phyloP scores from a whole-genome alignment of 805 yeast species.

The Saccharomycopsis selenospora region DNA sequence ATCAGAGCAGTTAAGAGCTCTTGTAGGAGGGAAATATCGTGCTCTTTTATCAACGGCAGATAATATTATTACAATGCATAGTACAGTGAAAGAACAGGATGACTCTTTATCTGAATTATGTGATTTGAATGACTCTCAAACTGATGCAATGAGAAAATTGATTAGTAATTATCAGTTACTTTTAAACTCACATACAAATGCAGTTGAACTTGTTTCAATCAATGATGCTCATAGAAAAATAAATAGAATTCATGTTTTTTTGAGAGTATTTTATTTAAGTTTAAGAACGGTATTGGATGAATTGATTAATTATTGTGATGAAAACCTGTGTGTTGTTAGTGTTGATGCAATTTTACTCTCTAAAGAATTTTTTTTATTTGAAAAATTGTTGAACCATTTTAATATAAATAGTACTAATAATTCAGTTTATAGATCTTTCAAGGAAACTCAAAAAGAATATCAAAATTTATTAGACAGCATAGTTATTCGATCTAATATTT shows the following conservation, averaged over 20 bases:
- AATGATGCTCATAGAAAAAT: background rate
- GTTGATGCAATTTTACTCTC: conserved; percentile 3
- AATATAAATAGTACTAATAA: background rate
- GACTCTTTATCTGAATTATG: conserved; percentile 5
- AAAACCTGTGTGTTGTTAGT: background rate
- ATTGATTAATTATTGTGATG: background rate
- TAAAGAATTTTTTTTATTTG: conserved; percentile 14
- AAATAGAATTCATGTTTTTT: background rate
- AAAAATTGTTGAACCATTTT: background rate
- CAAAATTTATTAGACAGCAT: conserved; percentile 1
- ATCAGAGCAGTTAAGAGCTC: conserved; percentile 7
- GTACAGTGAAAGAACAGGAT: conserved; percentile 16
- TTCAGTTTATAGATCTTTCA: background rate
- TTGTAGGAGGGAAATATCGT: conserved; percentile 15
- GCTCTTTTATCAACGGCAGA: conserved; percentile 19
- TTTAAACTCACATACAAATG: background rate
- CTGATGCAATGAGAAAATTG: background rate
- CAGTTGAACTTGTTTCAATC: background rate
- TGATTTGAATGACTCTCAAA: conserved; percentile 10
- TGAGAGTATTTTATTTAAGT: background rate
- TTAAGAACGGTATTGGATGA: conserved; percentile 5
- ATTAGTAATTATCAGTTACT: background rate
- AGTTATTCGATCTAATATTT: background rate
- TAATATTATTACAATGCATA: conserved; percentile 18
- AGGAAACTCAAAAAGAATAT: background rate